phyloP scores from a whole-genome alignment of 192 early-diverging fungal species.

The Polychytrium aggregatum region DNA sequence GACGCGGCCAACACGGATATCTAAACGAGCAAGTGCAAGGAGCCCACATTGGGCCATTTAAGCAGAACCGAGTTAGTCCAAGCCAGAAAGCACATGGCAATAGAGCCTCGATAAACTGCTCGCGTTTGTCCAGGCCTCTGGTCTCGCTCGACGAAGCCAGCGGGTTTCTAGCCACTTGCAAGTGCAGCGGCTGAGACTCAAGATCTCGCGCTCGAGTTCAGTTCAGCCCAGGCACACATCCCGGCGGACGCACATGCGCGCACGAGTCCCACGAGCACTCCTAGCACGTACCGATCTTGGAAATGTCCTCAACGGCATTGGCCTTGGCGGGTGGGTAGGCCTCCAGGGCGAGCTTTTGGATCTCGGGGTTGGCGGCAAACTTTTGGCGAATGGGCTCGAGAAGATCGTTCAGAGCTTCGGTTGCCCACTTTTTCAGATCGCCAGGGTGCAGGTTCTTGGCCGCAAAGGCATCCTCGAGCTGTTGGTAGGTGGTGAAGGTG shows the following conservation, averaged over 20 bases:
- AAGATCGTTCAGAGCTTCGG: slow-evolving; percentile 70
- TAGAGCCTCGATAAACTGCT: not conserved
- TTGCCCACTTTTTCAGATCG: slow-evolving; percentile 82
- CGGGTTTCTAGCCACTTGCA: too few relatives aligned
- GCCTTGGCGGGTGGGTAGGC: slow-evolving; percentile 54
- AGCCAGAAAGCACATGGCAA: too few relatives aligned
- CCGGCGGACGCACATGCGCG: too few relatives aligned
- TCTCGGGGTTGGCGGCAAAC: slow-evolving; percentile 55
- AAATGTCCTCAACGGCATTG: slow-evolving; percentile 12
- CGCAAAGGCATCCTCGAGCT: slow-evolving; percentile 74
- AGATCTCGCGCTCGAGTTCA: too few relatives aligned
- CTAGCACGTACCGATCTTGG: slow-evolving; percentile 12
- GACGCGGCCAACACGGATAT: slow-evolving; percentile 54
- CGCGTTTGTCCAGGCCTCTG: slow-evolving; percentile 2
- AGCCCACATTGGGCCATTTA: slow-evolving; percentile 4
- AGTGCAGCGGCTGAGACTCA: too few relatives aligned
- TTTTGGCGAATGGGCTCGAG: slow-evolving; percentile 78
- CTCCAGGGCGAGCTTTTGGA: slow-evolving; percentile 55
- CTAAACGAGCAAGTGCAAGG: slow-evolving; percentile 29
- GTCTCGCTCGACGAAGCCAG: too few relatives aligned
- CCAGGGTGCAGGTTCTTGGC: slow-evolving; percentile 84
- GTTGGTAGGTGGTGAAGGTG: slow-evolving; percentile 55
- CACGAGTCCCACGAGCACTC: too few relatives aligned
- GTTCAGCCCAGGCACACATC: too few relatives aligned
- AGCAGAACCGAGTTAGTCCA: too few relatives aligned